Evolutionary conservation across 495 filamentous ascomycete species (phyloP).

Genomic region (Pyrenopolyporus hunteri): DNA sequence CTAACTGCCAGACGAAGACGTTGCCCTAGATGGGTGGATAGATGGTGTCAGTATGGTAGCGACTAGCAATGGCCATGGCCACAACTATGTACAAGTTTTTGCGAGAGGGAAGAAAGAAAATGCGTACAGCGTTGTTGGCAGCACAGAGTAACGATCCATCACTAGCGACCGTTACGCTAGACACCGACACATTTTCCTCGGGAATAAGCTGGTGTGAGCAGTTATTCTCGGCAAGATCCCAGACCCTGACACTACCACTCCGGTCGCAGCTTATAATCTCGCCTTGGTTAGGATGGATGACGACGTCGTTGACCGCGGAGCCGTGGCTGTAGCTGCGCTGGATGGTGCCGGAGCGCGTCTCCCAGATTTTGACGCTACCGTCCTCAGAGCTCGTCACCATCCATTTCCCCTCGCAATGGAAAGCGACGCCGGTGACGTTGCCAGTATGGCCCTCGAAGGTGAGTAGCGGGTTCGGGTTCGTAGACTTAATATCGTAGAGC

Average conservation of each 20-base stretch:
- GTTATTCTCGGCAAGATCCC: conserved; percentile 96
- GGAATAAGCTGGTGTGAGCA: conserved; percentile 96
- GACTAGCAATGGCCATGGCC: not conserved
- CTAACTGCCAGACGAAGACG: conserved; percentile 94
- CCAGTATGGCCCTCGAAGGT: conserved; percentile 94
- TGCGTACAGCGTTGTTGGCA: conserved; percentile 83
- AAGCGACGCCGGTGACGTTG: conserved; percentile 95
- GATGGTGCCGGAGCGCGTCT: conserved; percentile 83
- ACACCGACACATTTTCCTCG: conserved; percentile 90
- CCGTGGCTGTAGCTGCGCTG: conserved; percentile 93
- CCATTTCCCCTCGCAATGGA: conserved; percentile 99
- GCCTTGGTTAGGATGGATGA: conserved; percentile 98
- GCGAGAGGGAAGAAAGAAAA: conserved; percentile 1
- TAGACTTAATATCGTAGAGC: conserved; percentile 96
- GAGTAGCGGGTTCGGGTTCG: conserved; percentile 88
- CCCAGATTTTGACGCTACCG: conserved; percentile 98
- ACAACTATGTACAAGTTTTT: too few relatives aligned
- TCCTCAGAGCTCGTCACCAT: conserved; percentile 99
- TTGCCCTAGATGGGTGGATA: conserved; percentile 68
- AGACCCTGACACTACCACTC: conserved; percentile 89
- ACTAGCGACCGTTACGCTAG: conserved; percentile 93
- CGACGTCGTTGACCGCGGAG: conserved; percentile 88
- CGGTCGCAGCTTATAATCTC: conserved; percentile 97
- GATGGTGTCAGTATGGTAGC: not conserved
- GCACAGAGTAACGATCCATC: conserved; percentile 95